Conservation (phyloP, 495 filamentous ascomycete species). For the Melanomma pulvis-pyrius region DNA sequence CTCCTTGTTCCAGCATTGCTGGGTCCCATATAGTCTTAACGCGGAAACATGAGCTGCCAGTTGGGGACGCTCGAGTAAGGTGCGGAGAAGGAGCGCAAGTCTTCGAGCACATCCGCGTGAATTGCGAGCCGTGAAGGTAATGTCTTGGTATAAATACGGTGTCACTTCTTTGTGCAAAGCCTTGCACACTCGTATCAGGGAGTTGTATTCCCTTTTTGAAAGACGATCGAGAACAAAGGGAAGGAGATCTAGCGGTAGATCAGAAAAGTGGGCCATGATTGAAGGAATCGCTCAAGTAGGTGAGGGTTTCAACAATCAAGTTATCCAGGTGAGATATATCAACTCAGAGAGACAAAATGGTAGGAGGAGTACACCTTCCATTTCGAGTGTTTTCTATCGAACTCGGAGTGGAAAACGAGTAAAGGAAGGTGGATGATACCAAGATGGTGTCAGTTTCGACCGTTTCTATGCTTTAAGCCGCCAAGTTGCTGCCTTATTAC, state of each 20-base stretch:
- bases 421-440: conserved; percentile 8
- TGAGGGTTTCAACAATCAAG: background rate
- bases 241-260: conserved; percentile 9
- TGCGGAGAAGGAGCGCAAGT: conserved; percentile 17
- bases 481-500: background rate
- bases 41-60: conserved; percentile 6
- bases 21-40: conserved; percentile 12
- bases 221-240: conserved; percentile 8
- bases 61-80: conserved; percentile 11
- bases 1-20: conserved; percentile 9
- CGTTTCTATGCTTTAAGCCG: conserved; percentile 11
- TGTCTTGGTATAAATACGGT: conserved; percentile 12
- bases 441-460: conserved; percentile 3
- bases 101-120: conserved; percentile 18
- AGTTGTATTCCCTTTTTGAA: conserved; percentile 7
- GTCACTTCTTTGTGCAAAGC: conserved; percentile 10
- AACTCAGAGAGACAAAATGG: background rate
- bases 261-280: conserved; percentile 14
- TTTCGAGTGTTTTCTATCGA: conserved; percentile 12
- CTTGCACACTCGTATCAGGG: conserved; percentile 11
- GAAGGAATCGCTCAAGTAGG: background rate
- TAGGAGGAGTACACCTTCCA: background rate
- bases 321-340: background rate
- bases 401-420: conserved; percentile 1
- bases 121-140: conserved; percentile 8